Base-by-base conservation (phyloP, 1,284 basidiomycete species). In the Cutaneotrichosporon cyanovorans region DNA sequence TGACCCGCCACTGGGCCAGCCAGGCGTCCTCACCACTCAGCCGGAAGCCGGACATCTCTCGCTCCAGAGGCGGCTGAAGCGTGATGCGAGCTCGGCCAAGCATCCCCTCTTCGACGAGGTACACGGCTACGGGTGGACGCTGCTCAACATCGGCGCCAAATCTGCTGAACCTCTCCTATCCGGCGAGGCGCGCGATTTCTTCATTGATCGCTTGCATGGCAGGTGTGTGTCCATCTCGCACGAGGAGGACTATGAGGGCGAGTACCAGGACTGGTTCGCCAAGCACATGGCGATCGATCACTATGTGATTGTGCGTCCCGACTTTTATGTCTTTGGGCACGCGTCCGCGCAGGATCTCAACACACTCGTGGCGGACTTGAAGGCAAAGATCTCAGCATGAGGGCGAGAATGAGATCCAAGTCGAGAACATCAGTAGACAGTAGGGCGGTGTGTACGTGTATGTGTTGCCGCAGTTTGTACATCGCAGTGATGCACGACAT, bases 311-410 rank as follows among this genome's bases (percentile, higher is more conserved):
- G 18, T 51, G 5, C 49, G 49, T 5, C 49, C 49, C 3, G 49
- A 51, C 45, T 51, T 51, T 20, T 51, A 51, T 41, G 45, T 51
- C 22, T 51, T 51, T 30, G 49, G 49, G 0, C 45, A 51, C 25
- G 45, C 45, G 3, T 16, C 48, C 0, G 37, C 23, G 5, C 6
- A 12, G 2, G 44, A 43, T 3, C 40, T 46, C 9, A 30, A 50
- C 20, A 11, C 7, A 1, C 23, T 50, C 8, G 44, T 50, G 23
- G 21, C 28, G 11, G 31, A 42, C 11, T 12, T 50, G 31, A 30
- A 18, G 3, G 15, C 31, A 2, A 50, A 46, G 44, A 32, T 28
- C 25, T 28, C 25, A 28, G 25, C 25, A 7, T 28, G 25, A 28
- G 25, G 25, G 12, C 25, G 25, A 28, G 25, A 28, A 28, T 7